Evolutionary conservation across 805 yeast genomes (phyloP).

Genomic region (Spathaspora sp.): DNA sequence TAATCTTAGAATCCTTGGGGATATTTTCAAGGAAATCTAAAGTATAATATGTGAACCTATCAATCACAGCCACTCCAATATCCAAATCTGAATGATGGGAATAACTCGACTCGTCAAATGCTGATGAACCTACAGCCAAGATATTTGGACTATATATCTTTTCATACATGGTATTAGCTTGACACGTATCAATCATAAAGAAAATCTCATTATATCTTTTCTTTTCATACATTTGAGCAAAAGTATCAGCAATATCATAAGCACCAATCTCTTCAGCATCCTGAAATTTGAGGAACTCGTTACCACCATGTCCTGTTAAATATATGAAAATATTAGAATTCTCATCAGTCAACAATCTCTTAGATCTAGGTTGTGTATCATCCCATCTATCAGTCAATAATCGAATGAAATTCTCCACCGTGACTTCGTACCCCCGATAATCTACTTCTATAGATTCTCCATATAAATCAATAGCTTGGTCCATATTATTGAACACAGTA

Average conservation of each 20-base stretch:
- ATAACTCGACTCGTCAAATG: constrained; percentile 82
- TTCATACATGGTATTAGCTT: constrained; percentile 97
- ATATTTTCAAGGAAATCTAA: constrained; percentile 83
- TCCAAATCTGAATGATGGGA: constrained; percentile 95
- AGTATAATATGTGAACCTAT: constrained; percentile 89
- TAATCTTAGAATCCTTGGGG: constrained; percentile 66
- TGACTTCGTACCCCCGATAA: constrained; percentile 95
- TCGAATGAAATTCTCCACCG: constrained; percentile 94
- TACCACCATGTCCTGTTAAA: constrained; percentile 98
- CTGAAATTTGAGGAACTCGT: constrained; percentile 94
- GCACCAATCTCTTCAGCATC: constrained; percentile 97
- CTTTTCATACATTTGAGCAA: constrained; percentile 95
- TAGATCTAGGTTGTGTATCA: constrained; percentile 87
- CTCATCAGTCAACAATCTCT: constrained; percentile 87
- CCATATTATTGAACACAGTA: constrained; percentile 89
- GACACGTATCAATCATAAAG: constrained; percentile 98
- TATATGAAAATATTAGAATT: constrained; percentile 90
- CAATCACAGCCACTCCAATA: constrained; percentile 96
- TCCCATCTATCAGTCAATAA: constrained; percentile 94
- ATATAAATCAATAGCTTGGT: constrained; percentile 85
- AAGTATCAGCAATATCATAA: constrained; percentile 94
- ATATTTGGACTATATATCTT: constrained; percentile 89
- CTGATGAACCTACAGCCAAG: constrained; percentile 88
- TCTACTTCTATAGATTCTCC: constrained; percentile 96
- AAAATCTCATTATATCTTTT: constrained; percentile 91